Conservation (phyloP, 805 yeast genomes). For the Barnettozyma botsteinii region DNA sequence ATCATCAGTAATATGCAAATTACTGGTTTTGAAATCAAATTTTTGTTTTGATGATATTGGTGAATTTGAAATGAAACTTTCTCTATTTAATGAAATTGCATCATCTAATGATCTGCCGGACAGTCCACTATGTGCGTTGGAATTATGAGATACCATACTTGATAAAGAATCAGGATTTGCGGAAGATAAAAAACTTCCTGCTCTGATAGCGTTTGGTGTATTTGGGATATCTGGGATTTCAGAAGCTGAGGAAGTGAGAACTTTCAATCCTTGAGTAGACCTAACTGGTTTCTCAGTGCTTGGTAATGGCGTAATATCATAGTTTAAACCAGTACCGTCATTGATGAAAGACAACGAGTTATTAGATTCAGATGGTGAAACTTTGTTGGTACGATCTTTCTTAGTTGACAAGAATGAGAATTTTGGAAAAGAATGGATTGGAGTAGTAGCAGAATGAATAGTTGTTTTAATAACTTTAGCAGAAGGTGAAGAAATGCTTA, state of each 20-base stretch:
- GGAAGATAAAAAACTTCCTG: conserved; percentile 9
- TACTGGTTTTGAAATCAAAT: neutral
- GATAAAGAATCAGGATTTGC: too few species aligned
- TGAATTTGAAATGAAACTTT: conserved; percentile 15
- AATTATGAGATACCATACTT: too few species aligned
- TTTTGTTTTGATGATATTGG: conserved; percentile 1
- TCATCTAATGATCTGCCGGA: conserved; percentile 11
- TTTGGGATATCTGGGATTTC: conserved; percentile 22
- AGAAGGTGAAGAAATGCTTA: conserved; percentile 6
- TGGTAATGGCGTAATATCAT: too few species aligned
- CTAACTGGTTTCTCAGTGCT: neutral
- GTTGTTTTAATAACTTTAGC: conserved; percentile 11
- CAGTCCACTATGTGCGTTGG: too few species aligned
- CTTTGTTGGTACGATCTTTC: conserved; percentile 8
- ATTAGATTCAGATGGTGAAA: conserved; percentile 18
- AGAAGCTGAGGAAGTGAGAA: neutral
- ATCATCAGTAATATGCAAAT: conserved; percentile 4
- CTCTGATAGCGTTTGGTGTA: conserved; percentile 17
- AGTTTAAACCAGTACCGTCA: conserved; percentile 25
- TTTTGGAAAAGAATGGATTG: conserved; percentile 22
- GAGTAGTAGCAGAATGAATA: conserved; percentile 17
- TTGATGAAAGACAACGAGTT: conserved; percentile 23
- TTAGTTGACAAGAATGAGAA: conserved; percentile 12
- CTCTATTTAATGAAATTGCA: conserved; percentile 11
- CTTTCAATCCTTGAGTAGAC: neutral